Conservation (phyloP, 371 early-diverging fungal genomes). For the Mortierella sp. region DNA sequence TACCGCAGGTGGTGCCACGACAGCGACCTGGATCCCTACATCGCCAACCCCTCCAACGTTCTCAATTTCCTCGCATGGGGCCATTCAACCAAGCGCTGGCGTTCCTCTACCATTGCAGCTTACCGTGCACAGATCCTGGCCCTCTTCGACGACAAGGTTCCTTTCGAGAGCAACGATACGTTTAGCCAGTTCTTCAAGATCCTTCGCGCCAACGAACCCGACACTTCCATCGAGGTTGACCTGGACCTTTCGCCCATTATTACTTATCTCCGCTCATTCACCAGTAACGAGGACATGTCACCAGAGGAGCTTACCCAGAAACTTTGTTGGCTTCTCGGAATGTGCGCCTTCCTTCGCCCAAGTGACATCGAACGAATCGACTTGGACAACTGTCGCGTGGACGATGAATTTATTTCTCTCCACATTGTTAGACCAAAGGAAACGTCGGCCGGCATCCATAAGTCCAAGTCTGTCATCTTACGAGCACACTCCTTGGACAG, state of each 20-base stretch:
- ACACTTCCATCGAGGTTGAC: not conserved
- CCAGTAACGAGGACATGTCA: constrained; percentile 14
- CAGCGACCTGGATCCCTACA: not conserved
- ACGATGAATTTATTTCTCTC: not conserved
- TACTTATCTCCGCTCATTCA: constrained; percentile 6
- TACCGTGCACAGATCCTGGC: constrained; percentile 5
- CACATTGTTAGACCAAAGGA: constrained; percentile 22
- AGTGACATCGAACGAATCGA: constrained; percentile 47
- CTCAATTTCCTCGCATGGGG: constrained; percentile 5
- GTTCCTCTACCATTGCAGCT: not conserved
- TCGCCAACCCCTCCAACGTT: not conserved
- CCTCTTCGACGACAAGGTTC: not conserved
- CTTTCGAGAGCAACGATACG: constrained; percentile 5
- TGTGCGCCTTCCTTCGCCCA: constrained; percentile 47
- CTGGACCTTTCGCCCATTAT: constrained; percentile 2
- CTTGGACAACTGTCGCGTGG: constrained; percentile 8
- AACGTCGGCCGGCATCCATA: not conserved
- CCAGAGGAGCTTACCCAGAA: constrained; percentile 20
- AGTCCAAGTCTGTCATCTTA: constrained; percentile 5
- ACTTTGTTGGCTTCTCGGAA: constrained; percentile 33
- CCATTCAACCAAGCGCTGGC: not conserved
- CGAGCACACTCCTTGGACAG: constrained; percentile 2
- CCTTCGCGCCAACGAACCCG: constrained; percentile 9
- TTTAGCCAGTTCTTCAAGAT: constrained; percentile 19
- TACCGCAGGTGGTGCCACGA: not conserved